Percentiles rank a stretch among this genome's conserved stretches.
Evolutionary conservation across 768 basidiomycete species (phyloP).

Genomic region (Phanerodontia chrysosporium): DNA sequence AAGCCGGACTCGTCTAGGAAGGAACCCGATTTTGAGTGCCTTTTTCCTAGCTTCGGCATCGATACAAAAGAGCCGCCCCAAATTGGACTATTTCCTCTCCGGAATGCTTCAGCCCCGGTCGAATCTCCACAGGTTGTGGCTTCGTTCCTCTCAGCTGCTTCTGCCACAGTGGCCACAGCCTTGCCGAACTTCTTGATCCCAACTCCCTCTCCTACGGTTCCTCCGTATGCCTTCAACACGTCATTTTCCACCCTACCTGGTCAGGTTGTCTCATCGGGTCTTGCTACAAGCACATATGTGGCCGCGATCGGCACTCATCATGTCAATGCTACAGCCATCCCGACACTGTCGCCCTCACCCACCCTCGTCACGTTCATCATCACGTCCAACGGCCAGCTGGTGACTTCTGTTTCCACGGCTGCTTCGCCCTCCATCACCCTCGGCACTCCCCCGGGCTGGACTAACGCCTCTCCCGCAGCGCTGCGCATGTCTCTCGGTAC

Average conservation of each 20-base stretch:
- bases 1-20: constrained; percentile 7
- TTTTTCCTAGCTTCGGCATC: constrained; percentile 61
- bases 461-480: background rate
- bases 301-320: constrained; percentile 45
- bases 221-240: constrained; percentile 65
- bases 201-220: constrained; percentile 60
- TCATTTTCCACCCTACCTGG: constrained; percentile 54
- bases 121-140: constrained; percentile 39
- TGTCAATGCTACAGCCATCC: constrained; percentile 51
- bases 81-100: constrained; percentile 69
- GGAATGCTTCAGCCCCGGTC: constrained; percentile 39
- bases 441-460: constrained; percentile 64
- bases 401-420: constrained; percentile 51
- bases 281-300: constrained; percentile 69
- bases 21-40: constrained; percentile 5
- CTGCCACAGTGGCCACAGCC: constrained; percentile 62
- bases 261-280: constrained; percentile 53
- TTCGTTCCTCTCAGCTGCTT: constrained; percentile 54
- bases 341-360: constrained; percentile 47
- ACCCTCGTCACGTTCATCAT: constrained; percentile 50
- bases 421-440: constrained; percentile 46
- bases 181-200: constrained; percentile 68
- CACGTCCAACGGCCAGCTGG: constrained; percentile 49
- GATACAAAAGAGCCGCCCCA: constrained; percentile 68
- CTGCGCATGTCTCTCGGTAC: background rate